phyloP scores from a whole-genome alignment of 2,329 filamentous ascomycete species.

The Microdochium trichocladiopsis region DNA sequence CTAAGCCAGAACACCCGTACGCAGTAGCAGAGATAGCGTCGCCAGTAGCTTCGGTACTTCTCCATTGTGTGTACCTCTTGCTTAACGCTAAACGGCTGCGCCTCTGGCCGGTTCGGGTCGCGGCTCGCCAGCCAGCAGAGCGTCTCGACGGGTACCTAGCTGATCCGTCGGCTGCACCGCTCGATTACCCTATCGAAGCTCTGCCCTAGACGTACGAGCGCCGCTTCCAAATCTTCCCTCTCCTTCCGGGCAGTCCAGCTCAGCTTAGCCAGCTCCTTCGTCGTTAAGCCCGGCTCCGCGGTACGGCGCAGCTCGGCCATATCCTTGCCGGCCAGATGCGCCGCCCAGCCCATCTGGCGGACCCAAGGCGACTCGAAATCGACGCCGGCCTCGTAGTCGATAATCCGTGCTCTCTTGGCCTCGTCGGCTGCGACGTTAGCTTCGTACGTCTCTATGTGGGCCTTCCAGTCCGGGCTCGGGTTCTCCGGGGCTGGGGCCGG shows the following conservation, averaged over 20 bases:
- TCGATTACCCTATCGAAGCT: background rate
- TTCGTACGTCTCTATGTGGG: background rate
- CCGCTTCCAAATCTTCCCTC: background rate
- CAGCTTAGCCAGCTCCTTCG: background rate
- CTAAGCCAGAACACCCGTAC: too few species aligned
- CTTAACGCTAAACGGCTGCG: background rate
- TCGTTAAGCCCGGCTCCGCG: background rate
- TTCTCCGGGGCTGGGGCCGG: background rate
- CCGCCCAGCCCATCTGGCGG: too few species aligned
- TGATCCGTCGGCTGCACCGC: background rate
- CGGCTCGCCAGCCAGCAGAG: too few species aligned
- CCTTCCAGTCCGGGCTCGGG: background rate
- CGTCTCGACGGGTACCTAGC: background rate
- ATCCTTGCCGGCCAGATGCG: background rate
- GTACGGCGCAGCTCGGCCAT: background rate
- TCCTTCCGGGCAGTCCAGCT: background rate
- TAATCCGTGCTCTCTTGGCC: background rate
- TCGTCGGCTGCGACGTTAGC: background rate
- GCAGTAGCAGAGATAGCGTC: background rate
- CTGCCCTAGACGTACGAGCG: background rate
- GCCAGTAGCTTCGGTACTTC: background rate
- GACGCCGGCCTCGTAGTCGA: background rate
- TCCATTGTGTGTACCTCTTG: background rate
- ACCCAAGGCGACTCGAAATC: background rate
- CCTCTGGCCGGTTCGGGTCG: background rate